A percentile compares a stretch with the other conserved stretches of the same genome.
Conservation (phyloP, 805 yeast genomes). For the Blastobotrys parvus region DNA sequence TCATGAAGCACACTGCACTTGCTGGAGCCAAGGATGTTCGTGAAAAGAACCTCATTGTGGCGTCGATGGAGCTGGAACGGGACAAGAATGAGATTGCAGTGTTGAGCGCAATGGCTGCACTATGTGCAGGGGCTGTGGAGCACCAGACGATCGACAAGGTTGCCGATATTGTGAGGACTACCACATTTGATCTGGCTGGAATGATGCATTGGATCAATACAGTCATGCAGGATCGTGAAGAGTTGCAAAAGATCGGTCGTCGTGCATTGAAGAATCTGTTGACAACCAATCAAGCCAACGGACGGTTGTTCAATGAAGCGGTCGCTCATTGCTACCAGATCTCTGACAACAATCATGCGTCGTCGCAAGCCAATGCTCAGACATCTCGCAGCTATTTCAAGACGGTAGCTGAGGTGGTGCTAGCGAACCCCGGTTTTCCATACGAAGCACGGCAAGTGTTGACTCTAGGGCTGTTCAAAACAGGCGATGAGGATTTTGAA, state of each 20-base stretch:
- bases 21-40: conserved; percentile 23
- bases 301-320: conserved; percentile 47
- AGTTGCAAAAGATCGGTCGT: conserved; percentile 56
- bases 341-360: conserved; percentile 21
- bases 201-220: conserved; percentile 77
- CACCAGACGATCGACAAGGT: conserved; percentile 33
- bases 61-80: conserved; percentile 74
- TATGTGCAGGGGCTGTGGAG: conserved; percentile 72
- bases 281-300: conserved; percentile 46
- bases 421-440: conserved; percentile 40
- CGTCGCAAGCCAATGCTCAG: conserved; percentile 27
- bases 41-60: conserved; percentile 37
- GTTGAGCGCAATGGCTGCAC: conserved; percentile 73
- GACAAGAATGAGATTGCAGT: conserved; percentile 62
- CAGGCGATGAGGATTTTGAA: conserved; percentile 62
- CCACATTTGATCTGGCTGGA: conserved; percentile 59
- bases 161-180: conserved; percentile 29
- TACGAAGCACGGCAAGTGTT: conserved; percentile 57
- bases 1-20: conserved; percentile 36
- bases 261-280: conserved; percentile 65
- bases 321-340: conserved; percentile 59
- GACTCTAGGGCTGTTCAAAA: conserved; percentile 67
- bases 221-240: conserved; percentile 45
- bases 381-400: conserved; percentile 64
- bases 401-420: conserved; percentile 57